Base-by-base conservation (phyloP, 2,329 filamentous ascomycete genomes). In the Cladosporium sp. region DNA sequence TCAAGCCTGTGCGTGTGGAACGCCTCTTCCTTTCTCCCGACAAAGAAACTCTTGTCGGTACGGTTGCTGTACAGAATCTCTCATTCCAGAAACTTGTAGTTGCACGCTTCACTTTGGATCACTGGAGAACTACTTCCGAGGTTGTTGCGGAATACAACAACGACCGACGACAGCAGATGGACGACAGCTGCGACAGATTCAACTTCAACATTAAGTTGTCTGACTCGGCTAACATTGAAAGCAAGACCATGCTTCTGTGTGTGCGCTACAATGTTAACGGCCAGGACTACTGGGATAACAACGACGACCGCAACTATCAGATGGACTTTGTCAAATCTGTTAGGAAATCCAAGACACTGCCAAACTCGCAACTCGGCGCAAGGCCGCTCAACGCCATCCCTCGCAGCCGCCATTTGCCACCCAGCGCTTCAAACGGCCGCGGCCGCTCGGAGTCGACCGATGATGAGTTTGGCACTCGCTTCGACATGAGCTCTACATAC, bases 81-180 rank as follows among this genome's bases (percentile, higher is more conserved):
- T 82, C 90, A 0, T 98, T 95, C 71, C 80, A 91, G 48, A 98
- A 98, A 71, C 69, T 77, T 5, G 88, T 98, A 48, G 83, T 86
- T n/a, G 92, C 89, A 67, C 83, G 93, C 43, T 98, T 98, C 69
- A 98, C 93, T 0, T 79, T 96, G 40, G 93, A 98, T 68, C 93
- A 95, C 72, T 98, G 93, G 93, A 95, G 95, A 77, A 98, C 93
- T 0, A 94, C 91, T 0, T 98, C 93, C 0, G 93, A 98, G 66
- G 86, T 97, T 1, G 78, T 79, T 32, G 92, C 88, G n/a, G 90
- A 96, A 61, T 98, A 82, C 72, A 85, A 84, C 66, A 81, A 87
- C 54, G 87, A 93, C 69, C 79, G 92, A 39, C 81, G 83, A 38
- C 80, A 85, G 36, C 74, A 73, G 3, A 38, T 57, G 1, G 72